Evolutionary conservation across 148 eudicot species (phyloP), one percentile per base, ranked within the genome.

Genomic region (Heliosperma pusillum): DNA sequence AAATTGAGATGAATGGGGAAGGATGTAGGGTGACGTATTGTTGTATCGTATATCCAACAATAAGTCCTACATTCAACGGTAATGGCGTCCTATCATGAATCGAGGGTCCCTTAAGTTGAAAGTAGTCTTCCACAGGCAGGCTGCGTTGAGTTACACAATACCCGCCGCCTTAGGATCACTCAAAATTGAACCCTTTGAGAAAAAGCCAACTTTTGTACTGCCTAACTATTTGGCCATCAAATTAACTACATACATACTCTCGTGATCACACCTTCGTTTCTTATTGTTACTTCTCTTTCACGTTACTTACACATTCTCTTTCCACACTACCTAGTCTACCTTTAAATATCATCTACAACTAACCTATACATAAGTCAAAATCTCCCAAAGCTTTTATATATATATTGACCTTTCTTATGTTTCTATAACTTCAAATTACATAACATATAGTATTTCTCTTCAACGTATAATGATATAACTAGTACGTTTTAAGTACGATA

Each of bases 281-380:
- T 78, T 58, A 79, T 74, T 79, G 69, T 68, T 79, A 74, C 82
- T 79, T 79, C 82, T 63, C 24, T 80, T 80, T 76, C 76, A 80
- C 83, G 83, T 80, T 53, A 55, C 79, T 21, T 42, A 45, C 2
- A 11, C 4, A 13, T 15, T 47, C 40, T 26, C 20, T 45, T 29
- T 55, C 29, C 19, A 17, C 36, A 33, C 11, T 69, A 44, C 27
- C 82, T 74, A 17, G 25, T 50, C 11, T 69, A 44, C 27, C 82
- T 74, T 79, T 79, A 69, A 69, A 74, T 74, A 79, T 53, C 78
- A 74, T 74, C 78, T 61, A 61, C 71, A 74, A 69, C 70, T 25
- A 60, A 71, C 61, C 10, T 36, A 53, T 20, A 17, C 47, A 45
- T 17, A 66, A 60, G 44, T 70, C 68, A 61, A 70, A 19, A 24